These are phyloP conservation scores for Crotalaria pallida DNA, from an alignment of 306 rosid species.

Conservation along the genomic window DNA sequence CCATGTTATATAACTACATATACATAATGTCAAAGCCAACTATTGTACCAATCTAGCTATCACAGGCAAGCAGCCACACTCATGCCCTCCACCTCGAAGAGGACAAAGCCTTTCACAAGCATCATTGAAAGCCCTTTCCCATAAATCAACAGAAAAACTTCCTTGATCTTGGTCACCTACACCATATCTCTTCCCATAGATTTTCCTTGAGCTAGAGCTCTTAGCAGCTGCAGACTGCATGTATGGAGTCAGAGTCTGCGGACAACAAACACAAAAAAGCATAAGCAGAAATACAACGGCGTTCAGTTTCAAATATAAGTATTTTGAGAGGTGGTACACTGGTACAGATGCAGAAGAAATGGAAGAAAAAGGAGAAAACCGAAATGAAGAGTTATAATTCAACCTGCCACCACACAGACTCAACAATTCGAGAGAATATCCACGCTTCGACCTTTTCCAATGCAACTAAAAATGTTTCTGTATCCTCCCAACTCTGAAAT, in stretches of 20 bases:
- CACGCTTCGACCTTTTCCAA: constrained; percentile 81
- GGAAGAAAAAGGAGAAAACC: constrained; percentile 3
- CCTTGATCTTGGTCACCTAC: constrained; percentile 69
- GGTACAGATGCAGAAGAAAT: constrained; percentile 13
- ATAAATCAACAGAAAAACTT: constrained; percentile 64
- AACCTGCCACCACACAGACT: constrained; percentile 99
- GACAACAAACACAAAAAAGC: constrained; percentile 25
- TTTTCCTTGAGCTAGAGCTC: constrained; percentile 54
- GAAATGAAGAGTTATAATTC: constrained; percentile 12
- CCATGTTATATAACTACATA: not conserved
- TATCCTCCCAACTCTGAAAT: constrained; percentile 50
- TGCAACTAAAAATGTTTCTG: constrained; percentile 43
- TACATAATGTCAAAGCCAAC: not conserved
- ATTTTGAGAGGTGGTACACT: not conserved
- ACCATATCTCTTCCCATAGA: constrained; percentile 37
- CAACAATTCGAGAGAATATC: constrained; percentile 86
- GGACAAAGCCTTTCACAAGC: constrained; percentile 92
- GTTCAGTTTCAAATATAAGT: constrained; percentile 15
- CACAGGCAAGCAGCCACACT: constrained; percentile 77
- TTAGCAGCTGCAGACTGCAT: constrained; percentile 80
- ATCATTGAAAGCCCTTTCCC: constrained; percentile 86
- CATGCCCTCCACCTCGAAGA: constrained; percentile 70
- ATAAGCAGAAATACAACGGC: constrained; percentile 23
- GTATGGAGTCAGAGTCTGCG: constrained; percentile 81
- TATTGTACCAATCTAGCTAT: constrained; percentile 61